Base-by-base conservation (phyloP, 116 monocot genomes). In the Phalaenopsis hybrid region DNA sequence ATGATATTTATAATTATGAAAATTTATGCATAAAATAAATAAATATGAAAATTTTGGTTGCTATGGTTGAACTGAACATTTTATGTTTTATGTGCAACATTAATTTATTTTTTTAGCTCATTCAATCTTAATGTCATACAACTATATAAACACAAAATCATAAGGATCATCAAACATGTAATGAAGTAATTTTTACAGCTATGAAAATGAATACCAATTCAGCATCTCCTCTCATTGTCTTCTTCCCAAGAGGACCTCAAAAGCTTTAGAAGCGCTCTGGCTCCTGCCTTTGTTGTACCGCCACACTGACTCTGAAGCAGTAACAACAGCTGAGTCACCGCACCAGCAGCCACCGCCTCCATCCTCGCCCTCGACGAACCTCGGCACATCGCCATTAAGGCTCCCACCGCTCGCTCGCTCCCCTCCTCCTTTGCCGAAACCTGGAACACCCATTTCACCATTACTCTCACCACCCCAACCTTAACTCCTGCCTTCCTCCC, bases 231-330 rank as follows among this genome's bases (percentile, higher is more conserved):
- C 15, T 15, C 55, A 55, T 15, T 55, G 55, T 55, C 17, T 55
- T 55, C 55, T 15, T 55, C 55, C 55, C 55, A 67, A 25, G 67
- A 67, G 1, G 86, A 86, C 28, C 83, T 91, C n/a, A 92, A 81
- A 41, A 92, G 84, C 86, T 90, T 95, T 50, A 95, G 85, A 81
- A 95, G 78, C 5, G 81, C 84, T 78, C 85, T 84, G 15, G 87
- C 91, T 75, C 77, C 85, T 51, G 41, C 79, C 88, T 93, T 95
- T 18, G 89, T 87, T 79, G 72, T 85, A 23, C 51, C 23, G 48
- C 91, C 76, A 69, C 93, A 90, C 84, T 86, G 91, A 86, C 93
- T 96, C 86, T 96, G 96, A 48, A 96, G 81, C 88, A 96, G 77
- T 83, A 93, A 82, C 76, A 95, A 81, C 21, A 91, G 76, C 86